Evolutionary conservation across 768 basidiomycete species (phyloP), one percentile per base, ranked within the genome.

Genomic region (Fomitopsis serialis): DNA sequence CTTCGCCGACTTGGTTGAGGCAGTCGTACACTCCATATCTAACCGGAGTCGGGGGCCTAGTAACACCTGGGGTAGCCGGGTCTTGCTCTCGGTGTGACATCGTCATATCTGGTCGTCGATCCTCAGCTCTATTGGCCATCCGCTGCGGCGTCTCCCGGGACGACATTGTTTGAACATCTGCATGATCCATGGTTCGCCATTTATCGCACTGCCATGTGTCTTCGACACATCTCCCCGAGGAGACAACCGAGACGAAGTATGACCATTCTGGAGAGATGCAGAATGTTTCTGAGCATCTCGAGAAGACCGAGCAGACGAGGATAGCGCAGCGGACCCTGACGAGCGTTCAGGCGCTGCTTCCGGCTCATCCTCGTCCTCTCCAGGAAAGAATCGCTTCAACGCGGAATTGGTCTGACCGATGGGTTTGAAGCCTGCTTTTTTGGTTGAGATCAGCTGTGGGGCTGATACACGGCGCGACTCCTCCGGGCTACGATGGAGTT

Each of bases 1-100:
- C 97, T 69, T 98, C 96, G 11, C 97, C 97, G 42, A 99, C 97
- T 63, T 98, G 95, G 45, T 82, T 87, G 23, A 98, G 54, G 35
- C 77, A 55, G 94, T 90, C 48, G 83, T 80, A 68, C 97, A 99
- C 19, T 92, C 66, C 54, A 22, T 43, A 27, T 34, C 36, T 23
- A n/a, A 47, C 42, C 12, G 60, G 61, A 9, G 50, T 42, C 0
- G 54, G 35, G n/a, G 63, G 63, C n/a, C 57, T 54, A n/a, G 59
- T 58, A 17, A 48, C 17, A 2, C 35, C 35, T 3, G 52, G 54
- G 9, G 58, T 51, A 17, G 19, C 10, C 5, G 13, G 15, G 3
- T 42, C 42, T n/a, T 44, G 42, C 9, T 43, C 42, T 6, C 42
- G 44, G 15, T 44, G 27, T 13, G 46, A 10, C n/a, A 34, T 35